Percentiles rank a stretch among this genome's conserved stretches.
These are phyloP conservation scores for Rhizopogon vulgaris DNA, from an alignment of 768 basidiomycete genomes.

Conservation along the genomic window DNA sequence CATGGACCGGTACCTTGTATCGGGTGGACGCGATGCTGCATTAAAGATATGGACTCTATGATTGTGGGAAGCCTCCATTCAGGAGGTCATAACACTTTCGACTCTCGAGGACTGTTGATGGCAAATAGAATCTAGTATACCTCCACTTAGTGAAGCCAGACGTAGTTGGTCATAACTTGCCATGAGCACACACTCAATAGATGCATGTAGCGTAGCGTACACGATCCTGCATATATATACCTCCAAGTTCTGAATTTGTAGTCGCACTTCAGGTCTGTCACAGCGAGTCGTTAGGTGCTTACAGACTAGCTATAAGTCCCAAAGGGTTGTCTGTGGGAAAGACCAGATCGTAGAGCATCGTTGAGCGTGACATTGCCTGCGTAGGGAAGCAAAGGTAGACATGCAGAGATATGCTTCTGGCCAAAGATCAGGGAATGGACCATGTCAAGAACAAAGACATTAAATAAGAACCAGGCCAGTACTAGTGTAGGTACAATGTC, in stretches of 20 bases:
- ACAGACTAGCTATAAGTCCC: too few relatives aligned
- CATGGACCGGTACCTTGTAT: constrained; percentile 92
- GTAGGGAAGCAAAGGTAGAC: too few relatives aligned
- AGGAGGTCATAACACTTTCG: background rate
- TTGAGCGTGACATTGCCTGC: background rate
- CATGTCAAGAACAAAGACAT: too few relatives aligned
- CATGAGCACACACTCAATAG: background rate
- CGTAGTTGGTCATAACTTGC: background rate
- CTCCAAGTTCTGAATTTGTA: too few relatives aligned
- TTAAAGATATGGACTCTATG: constrained; percentile 94
- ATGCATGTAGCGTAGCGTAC: constrained; percentile 2
- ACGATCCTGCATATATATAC: background rate
- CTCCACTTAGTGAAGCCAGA: background rate
- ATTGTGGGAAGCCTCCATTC: constrained; percentile 6
- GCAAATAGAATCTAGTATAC: constrained; percentile 3
- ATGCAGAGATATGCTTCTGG: too few relatives aligned
- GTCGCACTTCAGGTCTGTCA: too few relatives aligned
- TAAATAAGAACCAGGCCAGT: background rate
- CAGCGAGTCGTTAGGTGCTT: too few relatives aligned
- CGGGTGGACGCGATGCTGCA: constrained; percentile 80
- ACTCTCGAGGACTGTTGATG: background rate
- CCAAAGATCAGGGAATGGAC: too few relatives aligned
- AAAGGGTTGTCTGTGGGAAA: too few relatives aligned
- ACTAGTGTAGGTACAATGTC: background rate
- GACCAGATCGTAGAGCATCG: background rate